Percentiles rank a stretch among this genome's conserved stretches.
These are phyloP conservation scores for Xylariales sp. DNA, from an alignment of 2,329 filamentous ascomycete genomes.

Conservation along the genomic window DNA sequence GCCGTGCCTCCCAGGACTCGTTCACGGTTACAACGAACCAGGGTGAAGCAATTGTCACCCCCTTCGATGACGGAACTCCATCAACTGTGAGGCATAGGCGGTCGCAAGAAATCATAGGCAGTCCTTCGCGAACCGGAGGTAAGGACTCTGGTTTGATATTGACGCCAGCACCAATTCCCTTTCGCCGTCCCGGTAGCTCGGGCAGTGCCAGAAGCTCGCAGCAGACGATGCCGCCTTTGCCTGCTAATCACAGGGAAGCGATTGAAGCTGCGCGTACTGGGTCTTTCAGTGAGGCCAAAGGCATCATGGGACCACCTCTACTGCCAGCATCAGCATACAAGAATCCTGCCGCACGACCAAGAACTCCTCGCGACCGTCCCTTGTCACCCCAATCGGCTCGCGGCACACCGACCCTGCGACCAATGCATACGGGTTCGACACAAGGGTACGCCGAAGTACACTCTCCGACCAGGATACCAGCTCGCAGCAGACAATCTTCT, in stretches of 20 bases:
- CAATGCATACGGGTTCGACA: conserved; percentile 39
- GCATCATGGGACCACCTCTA: conserved; percentile 76
- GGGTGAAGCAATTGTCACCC: conserved; percentile 18
- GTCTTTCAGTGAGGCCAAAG: conserved; percentile 43
- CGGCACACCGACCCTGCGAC: conserved; percentile 55
- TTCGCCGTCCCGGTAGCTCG: conserved; percentile 65
- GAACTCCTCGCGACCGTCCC: conserved; percentile 50
- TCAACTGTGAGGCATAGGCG: conserved; percentile 37
- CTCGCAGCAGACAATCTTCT: conserved; percentile 66
- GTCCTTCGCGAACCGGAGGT: conserved; percentile 33
- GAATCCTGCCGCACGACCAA: conserved; percentile 46
- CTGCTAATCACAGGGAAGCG: conserved; percentile 73
- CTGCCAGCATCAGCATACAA: conserved; percentile 70
- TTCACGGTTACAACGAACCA: conserved; percentile 14
- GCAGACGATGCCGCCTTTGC: conserved; percentile 63
- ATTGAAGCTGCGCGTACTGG: conserved; percentile 72
- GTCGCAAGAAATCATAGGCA: conserved; percentile 47
- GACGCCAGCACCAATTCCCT: conserved; percentile 29
- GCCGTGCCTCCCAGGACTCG: conserved; percentile 21
- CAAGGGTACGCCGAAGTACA: conserved; percentile 44
- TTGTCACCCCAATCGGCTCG: conserved; percentile 41
- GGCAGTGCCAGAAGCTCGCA: conserved; percentile 53
- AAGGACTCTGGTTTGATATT: conserved; percentile 33
- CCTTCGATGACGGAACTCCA: conserved; percentile 27
- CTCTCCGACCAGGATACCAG: conserved; percentile 39